Percentiles rank a stretch among this genome's conserved stretches.
Conservation (phyloP, 768 basidiomycete genomes). For the Daedaleopsis sinensis region DNA sequence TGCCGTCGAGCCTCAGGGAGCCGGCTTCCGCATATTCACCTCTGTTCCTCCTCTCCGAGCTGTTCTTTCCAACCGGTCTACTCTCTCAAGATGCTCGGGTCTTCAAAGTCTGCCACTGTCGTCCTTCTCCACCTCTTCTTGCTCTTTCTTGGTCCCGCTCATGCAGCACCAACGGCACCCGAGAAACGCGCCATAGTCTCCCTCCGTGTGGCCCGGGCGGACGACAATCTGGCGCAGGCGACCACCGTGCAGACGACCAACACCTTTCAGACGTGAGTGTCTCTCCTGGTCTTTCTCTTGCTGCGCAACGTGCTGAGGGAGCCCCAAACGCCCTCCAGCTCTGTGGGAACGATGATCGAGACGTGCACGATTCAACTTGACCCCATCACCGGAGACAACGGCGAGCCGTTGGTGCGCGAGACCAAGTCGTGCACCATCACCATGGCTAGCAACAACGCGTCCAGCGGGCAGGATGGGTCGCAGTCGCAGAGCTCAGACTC, state of each 20-base stretch:
- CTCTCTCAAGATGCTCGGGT: conserved; percentile 31
- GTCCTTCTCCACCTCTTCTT: conserved; percentile 31
- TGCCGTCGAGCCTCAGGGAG: conserved; percentile 26
- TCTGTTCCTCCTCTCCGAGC: conserved; percentile 23
- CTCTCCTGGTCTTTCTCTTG: neutral
- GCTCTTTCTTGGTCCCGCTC: conserved; percentile 27
- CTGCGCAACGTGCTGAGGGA: neutral
- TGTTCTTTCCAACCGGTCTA: conserved; percentile 21
- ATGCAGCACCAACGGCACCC: conserved; percentile 31
- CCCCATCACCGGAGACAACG: conserved; percentile 35
- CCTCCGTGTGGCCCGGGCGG: conserved; percentile 24
- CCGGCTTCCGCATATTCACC: conserved; percentile 24
- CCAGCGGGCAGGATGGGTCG: conserved; percentile 10
- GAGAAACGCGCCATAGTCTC: conserved; percentile 11
- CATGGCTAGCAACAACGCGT: conserved; percentile 16
- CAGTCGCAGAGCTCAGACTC: too few species aligned
- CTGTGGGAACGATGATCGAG: conserved; percentile 36
- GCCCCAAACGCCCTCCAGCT: conserved; percentile 10
- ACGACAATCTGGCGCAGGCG: conserved; percentile 31
- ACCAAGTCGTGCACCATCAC: conserved; percentile 34
- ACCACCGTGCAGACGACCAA: conserved; percentile 40
- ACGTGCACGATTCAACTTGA: conserved; percentile 39
- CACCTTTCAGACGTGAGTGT: conserved; percentile 45
- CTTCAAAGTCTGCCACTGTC: conserved; percentile 23
- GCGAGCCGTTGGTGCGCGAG: conserved; percentile 35